Evolutionary conservation across 2,329 filamentous ascomycete genomes (phyloP).

Genomic region (Trichophaea hybrida): DNA sequence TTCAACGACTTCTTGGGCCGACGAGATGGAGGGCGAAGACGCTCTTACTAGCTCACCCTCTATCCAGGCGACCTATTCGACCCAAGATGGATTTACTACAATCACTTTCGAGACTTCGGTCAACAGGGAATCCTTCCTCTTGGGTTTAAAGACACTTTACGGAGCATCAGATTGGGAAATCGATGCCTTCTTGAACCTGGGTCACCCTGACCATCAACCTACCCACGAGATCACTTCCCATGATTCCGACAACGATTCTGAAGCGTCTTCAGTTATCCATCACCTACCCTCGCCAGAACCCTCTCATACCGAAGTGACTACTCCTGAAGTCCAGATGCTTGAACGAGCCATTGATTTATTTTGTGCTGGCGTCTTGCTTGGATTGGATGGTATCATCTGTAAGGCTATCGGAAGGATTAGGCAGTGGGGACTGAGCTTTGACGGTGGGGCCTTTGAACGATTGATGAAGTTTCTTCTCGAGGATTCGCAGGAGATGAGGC

Average conservation of each 20-base stretch:
- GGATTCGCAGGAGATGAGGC: conserved; percentile 3
- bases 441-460: conserved; percentile 16
- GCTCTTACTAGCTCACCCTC: not conserved
- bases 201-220: conserved; percentile 12
- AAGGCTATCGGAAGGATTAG: conserved; percentile 14
- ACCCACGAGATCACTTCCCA: not conserved
- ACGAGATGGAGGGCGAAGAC: conserved; percentile 9
- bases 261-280: not conserved
- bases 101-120: conserved; percentile 3
- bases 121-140: conserved; percentile 17
- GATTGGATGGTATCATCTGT: conserved; percentile 16
- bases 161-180: conserved; percentile 19
- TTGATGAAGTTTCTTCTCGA: conserved; percentile 17
- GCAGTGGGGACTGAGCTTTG: conserved; percentile 17
- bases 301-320: not conserved
- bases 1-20: conserved; percentile 11
- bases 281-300: not conserved
- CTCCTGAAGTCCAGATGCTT: conserved; percentile 13
- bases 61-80: not conserved
- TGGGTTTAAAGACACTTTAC: conserved; percentile 16
- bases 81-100: not conserved
- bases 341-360: conserved; percentile 17
- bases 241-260: not conserved
- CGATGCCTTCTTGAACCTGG: conserved; percentile 20
- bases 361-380: conserved; percentile 15